Evolutionary conservation across 2,329 filamentous ascomycete genomes (phyloP).

Genomic region (Trematosphaeria pertusa): DNA sequence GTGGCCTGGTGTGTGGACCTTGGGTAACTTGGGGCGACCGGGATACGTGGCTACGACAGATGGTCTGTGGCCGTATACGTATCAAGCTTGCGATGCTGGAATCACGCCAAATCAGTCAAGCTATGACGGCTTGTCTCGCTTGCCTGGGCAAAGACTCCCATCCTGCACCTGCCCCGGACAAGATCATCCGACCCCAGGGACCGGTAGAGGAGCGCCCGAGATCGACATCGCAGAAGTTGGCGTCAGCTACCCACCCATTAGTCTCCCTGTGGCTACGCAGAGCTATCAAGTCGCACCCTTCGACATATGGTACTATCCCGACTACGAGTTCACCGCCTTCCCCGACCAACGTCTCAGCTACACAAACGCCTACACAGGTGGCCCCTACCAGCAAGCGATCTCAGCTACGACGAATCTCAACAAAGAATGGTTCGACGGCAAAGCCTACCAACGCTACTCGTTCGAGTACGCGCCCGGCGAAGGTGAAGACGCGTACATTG

Average conservation of each 20-base stretch:
- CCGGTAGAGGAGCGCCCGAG: slow-evolving; percentile 56
- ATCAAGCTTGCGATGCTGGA: slow-evolving; percentile 58
- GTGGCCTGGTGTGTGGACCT: slow-evolving; percentile 63
- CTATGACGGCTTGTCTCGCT: slow-evolving; percentile 50
- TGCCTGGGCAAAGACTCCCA: slow-evolving; percentile 55
- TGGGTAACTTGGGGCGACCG: slow-evolving; percentile 62
- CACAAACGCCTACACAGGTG: slow-evolving; percentile 62
- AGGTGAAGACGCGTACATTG: slow-evolving; percentile 54
- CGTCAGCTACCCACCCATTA: slow-evolving; percentile 48
- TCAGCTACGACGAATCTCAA: slow-evolving; percentile 63
- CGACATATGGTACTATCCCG: slow-evolving; percentile 59
- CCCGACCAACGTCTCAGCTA: slow-evolving; percentile 57
- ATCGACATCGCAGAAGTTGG: slow-evolving; percentile 59
- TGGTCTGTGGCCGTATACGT: slow-evolving; percentile 63
- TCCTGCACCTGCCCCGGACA: slow-evolving; percentile 54
- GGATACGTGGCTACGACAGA: slow-evolving; percentile 61
- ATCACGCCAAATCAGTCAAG: slow-evolving; percentile 59
- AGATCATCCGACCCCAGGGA: slow-evolving; percentile 57
- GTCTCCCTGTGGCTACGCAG: slow-evolving; percentile 56
- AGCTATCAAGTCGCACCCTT: slow-evolving; percentile 59
- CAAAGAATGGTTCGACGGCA: slow-evolving; percentile 62
- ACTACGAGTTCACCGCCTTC: slow-evolving; percentile 60
- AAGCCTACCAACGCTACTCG: slow-evolving; percentile 62
- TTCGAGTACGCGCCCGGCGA: slow-evolving; percentile 63
- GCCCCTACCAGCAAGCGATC: slow-evolving; percentile 63